Conservation (phyloP, 2,329 filamentous ascomycete genomes). For the Penicillium sclerotiorum region DNA sequence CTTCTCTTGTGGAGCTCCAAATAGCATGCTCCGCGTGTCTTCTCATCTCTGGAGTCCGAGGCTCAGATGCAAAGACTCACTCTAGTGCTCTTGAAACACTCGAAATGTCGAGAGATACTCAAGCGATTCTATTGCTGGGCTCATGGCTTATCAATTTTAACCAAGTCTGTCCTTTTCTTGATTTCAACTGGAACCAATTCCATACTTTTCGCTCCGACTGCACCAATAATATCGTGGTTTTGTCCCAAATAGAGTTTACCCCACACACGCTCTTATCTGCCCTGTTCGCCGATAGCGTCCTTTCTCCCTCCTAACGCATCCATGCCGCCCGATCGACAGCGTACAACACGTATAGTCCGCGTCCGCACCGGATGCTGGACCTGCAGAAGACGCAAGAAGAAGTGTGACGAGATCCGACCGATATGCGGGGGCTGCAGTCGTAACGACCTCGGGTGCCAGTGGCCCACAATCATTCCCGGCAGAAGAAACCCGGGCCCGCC, state of each 20-base stretch:
- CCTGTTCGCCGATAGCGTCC: not conserved
- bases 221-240: not conserved
- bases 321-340: constrained; percentile 30
- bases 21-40: too few species aligned
- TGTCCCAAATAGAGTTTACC: constrained; percentile 2
- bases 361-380: constrained; percentile 37
- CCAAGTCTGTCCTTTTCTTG: too few species aligned
- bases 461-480: constrained; percentile 26
- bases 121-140: too few species aligned
- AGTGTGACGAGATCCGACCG: constrained; percentile 38
- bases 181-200: not conserved
- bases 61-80: too few species aligned
- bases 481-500: constrained; percentile 11
- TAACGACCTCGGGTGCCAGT: constrained; percentile 32
- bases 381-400: constrained; percentile 37
- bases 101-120: too few species aligned
- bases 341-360: constrained; percentile 33
- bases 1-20: too few species aligned
- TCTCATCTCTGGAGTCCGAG: too few species aligned
- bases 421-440: constrained; percentile 35
- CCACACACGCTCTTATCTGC: constrained; percentile 3
- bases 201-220: too few species aligned
- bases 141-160: too few species aligned
- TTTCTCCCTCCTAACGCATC: not conserved
- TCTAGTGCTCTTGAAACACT: too few species aligned